Evolutionary conservation across 2,329 filamentous ascomycete species (phyloP).

Genomic region (Anisogramma anomala): DNA sequence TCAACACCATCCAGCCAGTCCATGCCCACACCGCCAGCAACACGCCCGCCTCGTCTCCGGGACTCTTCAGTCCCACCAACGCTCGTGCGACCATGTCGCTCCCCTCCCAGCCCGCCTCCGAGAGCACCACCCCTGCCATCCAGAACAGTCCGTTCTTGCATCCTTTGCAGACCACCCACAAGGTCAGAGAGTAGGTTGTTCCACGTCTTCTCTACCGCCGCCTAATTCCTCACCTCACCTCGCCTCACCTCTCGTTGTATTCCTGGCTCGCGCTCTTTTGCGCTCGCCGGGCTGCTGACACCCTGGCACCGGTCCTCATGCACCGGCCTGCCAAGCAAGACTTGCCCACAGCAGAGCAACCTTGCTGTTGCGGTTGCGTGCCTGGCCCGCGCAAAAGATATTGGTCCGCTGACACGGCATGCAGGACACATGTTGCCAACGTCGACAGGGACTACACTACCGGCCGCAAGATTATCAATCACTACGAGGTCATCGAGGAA

Average conservation of each 20-base stretch:
- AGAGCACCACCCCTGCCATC: constrained; percentile 41
- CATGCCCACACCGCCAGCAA: constrained; percentile 39
- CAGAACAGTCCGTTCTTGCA: constrained; percentile 53
- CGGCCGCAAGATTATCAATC: constrained; percentile 91
- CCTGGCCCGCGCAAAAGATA: background rate
- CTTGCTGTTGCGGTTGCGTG: background rate
- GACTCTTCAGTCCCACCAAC: constrained; percentile 45
- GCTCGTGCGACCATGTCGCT: constrained; percentile 30
- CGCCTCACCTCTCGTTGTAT: too few species aligned
- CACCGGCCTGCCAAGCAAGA: background rate
- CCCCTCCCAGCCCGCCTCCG: constrained; percentile 34
- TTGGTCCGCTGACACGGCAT: constrained; percentile 2
- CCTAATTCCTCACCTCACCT: background rate
- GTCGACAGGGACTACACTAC: constrained; percentile 83
- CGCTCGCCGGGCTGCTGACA: background rate
- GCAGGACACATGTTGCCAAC: constrained; percentile 75
- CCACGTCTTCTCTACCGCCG: constrained; percentile 2
- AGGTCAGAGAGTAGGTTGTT: constrained; percentile 61
- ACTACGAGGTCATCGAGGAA: constrained; percentile 95
- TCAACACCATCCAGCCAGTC: constrained; percentile 23
- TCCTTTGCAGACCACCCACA: constrained; percentile 58
- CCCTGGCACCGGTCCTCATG: background rate
- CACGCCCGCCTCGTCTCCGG: constrained; percentile 50
- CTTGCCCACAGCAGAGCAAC: background rate
- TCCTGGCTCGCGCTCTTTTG: too few species aligned